A percentile compares a stretch with the other conserved stretches of the same genome.
Evolutionary conservation across 345 rosid genomes (phyloP).

Genomic region (Draba incana): DNA sequence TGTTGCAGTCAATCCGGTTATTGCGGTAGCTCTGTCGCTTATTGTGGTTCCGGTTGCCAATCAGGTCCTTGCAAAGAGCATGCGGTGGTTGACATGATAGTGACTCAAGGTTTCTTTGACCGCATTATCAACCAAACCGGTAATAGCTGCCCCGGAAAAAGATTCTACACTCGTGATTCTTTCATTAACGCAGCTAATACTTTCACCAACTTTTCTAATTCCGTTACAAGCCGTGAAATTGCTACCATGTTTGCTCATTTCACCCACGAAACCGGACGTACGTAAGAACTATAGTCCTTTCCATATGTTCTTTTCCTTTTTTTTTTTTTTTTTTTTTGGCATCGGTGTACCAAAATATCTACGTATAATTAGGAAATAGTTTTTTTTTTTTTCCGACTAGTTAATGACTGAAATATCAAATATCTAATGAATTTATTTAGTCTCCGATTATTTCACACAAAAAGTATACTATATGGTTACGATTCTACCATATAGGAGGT

Average conservation of each 20-base stretch:
- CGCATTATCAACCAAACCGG: conserved; percentile 44
- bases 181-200: conserved; percentile 41
- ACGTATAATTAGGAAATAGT: too few species aligned
- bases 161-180: conserved; percentile 48
- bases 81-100: conserved; percentile 46
- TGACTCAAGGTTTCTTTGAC: conserved; percentile 50
- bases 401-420: background rate
- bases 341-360: too few species aligned
- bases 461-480: too few species aligned
- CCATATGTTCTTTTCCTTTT: background rate
- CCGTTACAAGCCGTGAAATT: conserved; percentile 49
- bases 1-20: conserved; percentile 47
- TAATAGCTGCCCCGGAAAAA: conserved; percentile 48
- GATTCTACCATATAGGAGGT: too few species aligned
- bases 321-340: too few species aligned
- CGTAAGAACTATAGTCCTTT: conserved; percentile 2
- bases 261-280: conserved; percentile 58
- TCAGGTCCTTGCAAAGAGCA: conserved; percentile 52
- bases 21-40: conserved; percentile 26
- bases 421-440: background rate
- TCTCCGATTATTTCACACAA: background rate
- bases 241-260: conserved; percentile 60
- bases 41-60: conserved; percentile 47
- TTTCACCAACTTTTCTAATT: conserved; percentile 27
- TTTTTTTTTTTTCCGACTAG: too few species aligned